A percentile compares a stretch with the other conserved stretches of the same genome.
These are phyloP conservation scores for Colletotrichum australisinense DNA, from an alignment of 2,329 filamentous ascomycete species.

Conservation along the genomic window DNA sequence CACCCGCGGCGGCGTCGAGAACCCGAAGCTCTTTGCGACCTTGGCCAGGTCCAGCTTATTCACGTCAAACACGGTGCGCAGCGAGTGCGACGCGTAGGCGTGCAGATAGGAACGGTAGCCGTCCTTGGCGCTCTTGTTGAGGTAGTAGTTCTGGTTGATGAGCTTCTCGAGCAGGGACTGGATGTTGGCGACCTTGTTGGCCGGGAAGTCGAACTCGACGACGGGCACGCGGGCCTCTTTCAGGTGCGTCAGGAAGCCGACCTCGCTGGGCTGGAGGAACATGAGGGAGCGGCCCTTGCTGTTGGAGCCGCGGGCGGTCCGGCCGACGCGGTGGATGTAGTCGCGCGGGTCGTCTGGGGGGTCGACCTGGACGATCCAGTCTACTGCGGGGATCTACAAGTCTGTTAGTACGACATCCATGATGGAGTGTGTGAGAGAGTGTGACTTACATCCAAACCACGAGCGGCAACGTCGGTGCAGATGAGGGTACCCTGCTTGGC, in stretches of 20 bases:
- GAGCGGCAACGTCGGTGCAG: constrained; percentile 95
- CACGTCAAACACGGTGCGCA: constrained; percentile 76
- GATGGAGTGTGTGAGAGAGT: not conserved
- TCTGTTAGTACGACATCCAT: not conserved
- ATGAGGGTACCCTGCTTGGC: constrained; percentile 87
- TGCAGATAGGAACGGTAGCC: constrained; percentile 94
- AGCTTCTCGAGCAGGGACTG: constrained; percentile 94
- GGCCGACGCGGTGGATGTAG: constrained; percentile 96
- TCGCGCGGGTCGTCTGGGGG: constrained; percentile 90
- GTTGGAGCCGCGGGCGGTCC: constrained; percentile 87
- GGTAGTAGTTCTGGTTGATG: constrained; percentile 94
- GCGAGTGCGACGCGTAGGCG: constrained; percentile 84
- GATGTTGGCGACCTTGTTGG: constrained; percentile 91
- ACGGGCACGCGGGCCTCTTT: constrained; percentile 93
- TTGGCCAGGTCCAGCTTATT: constrained; percentile 86
- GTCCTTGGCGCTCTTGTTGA: constrained; percentile 86
- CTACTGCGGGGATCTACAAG: constrained; percentile 65
- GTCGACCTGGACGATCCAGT: constrained; percentile 97
- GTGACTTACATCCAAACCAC: constrained; percentile 82
- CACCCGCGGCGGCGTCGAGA: constrained; percentile 81
- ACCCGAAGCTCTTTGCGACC: constrained; percentile 87
- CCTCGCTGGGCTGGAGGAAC: constrained; percentile 92
- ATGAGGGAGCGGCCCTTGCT: constrained; percentile 89
- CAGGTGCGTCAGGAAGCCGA: constrained; percentile 91
- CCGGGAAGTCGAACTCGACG: constrained; percentile 94